Evolutionary conservation across 2,329 filamentous ascomycete species (phyloP), one percentile per base, ranked within the genome.

Genomic region (Fusarium begoniae): DNA sequence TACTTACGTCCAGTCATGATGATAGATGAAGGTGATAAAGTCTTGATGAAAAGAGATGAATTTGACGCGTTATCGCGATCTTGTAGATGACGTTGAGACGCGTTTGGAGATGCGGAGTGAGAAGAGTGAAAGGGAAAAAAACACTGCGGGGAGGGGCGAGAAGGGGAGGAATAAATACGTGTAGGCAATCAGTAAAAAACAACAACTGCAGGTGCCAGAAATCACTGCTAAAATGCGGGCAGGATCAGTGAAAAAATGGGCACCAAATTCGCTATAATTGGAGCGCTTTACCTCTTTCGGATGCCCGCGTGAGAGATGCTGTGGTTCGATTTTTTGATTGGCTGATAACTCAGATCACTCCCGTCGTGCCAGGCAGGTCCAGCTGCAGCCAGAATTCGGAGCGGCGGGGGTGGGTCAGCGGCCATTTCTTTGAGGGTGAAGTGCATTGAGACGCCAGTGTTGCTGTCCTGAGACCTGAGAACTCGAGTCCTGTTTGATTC

Each of bases 1-100:
- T 79, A 91, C 90, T 91, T 89, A 92, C 90, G 90, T 90, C 90
- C 90, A 91, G 90, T 92, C 90, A 92, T 92, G 72, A 84, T 91
- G 89, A 87, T 83, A 80, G 79, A 78, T 78, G 71, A 22, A 59
- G 43, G 76, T 75, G 73, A 69, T 74, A 65, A 78, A 76, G 63
- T 57, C 54, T 74, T 71, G 72, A 76, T 77, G 54, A 73, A 73
- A 75, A 73, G 50, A 73, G 70, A 75, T 80, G 73, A 68, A 79
- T 75, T 78, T 60, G 78, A 73, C 72, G 76, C 72, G 78, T 71
- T 78, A 47, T 69, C 70, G 76, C 72, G 75, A 77, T 79, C 59
- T 67, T 72, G 75, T 70, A 55, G 45, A 77, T 77, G 72, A 74
- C 63, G 77, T 75, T 75, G 43, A 63, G 74, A 78, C 74, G 77